Evolutionary conservation across 2,329 filamentous ascomycete species (phyloP), one percentile per base, ranked within the genome.

Genomic region (Penicillium crustosum): DNA sequence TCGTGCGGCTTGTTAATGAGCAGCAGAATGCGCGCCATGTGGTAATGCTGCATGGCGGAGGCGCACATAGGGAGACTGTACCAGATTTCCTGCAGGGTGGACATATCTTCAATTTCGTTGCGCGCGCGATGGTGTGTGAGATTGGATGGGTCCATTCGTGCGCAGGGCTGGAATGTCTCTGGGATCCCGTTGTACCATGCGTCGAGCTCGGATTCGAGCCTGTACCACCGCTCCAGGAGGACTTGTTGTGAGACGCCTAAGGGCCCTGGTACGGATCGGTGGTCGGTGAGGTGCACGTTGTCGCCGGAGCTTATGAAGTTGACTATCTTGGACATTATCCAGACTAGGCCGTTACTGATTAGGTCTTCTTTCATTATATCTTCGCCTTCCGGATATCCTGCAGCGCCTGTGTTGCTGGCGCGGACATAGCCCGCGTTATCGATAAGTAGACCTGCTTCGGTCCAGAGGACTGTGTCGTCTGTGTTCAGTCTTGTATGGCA

Each of bases 1-100:
- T 75, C 72, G 41, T 74, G 70, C 1, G 76, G 76, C 56, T 78
- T 77, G 59, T 78, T 77, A 60, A 77, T 73, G 31, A 77, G 70
- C 15, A 78, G 68, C 33, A 78, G 61, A 25, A 78, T 75, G 27
- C 75, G 73, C 10, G 75, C 75, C 70, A 78, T 76, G 57, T 78
- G 75, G 55, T 78, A 78, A 61, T 78, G 76, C 59, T 78, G 76
- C 70, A 78, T 88, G 1, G 85, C 84, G 2, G 85, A 85, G 0
- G 83, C 85, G 70, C 85, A 89, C 78, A 88, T 85, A 0, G 86
- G 82, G 0, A 87, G 79, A 57, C 83, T 84, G 69, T 86, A 87
- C 85, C 86, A 89, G 13, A 86, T 79, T 66, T 87, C 83, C 0
- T 72, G 78, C 69, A 81, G 83, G 56, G 76, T 76, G 44, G 63